Percentiles rank a stretch among this genome's conserved stretches.
Conservation (phyloP, 1,284 basidiomycete genomes). For the Trametes sp. region DNA sequence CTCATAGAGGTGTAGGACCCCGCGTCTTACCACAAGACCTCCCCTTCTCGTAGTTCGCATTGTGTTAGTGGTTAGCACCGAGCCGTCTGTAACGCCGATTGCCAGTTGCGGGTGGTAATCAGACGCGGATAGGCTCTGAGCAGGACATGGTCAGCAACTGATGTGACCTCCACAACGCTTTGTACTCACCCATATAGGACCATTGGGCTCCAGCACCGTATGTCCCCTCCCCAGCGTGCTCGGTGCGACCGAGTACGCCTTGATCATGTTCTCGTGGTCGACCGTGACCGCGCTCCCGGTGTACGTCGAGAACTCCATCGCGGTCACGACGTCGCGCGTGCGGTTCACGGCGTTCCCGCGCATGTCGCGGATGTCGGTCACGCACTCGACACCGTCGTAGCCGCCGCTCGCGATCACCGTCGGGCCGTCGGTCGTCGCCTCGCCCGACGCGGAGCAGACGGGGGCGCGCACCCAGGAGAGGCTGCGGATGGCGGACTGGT, state of each 20-base stretch:
- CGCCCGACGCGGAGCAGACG: constrained; percentile 56
- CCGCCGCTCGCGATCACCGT: constrained; percentile 78
- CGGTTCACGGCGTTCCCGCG: constrained; percentile 72
- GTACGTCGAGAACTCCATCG: constrained; percentile 70
- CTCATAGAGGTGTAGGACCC: too few relatives aligned
- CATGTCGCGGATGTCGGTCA: constrained; percentile 78
- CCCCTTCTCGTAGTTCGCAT: constrained; percentile 73
- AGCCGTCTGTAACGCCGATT: constrained; percentile 83
- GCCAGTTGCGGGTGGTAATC: constrained; percentile 90
- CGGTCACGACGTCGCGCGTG: constrained; percentile 79
- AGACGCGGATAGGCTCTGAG: constrained; percentile 74
- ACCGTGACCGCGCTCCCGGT: constrained; percentile 73
- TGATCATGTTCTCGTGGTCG: constrained; percentile 81
- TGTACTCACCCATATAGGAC: constrained; percentile 88
- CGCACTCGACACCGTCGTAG: constrained; percentile 77
- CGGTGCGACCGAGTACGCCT: constrained; percentile 74
- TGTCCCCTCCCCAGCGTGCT: constrained; percentile 80
- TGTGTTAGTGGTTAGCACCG: constrained; percentile 74
- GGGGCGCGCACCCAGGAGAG: constrained; percentile 78
- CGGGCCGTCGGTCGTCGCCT: constrained; percentile 60
- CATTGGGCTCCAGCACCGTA: constrained; percentile 71
- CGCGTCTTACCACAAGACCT: constrained; percentile 64
- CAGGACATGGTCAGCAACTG: not conserved
- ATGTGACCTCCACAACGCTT: too few relatives aligned
- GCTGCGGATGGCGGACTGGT: constrained; percentile 82